These are phyloP conservation scores for Umbelopsis sp. DNA, from an alignment of 192 early-diverging fungal species.

Conservation along the genomic window DNA sequence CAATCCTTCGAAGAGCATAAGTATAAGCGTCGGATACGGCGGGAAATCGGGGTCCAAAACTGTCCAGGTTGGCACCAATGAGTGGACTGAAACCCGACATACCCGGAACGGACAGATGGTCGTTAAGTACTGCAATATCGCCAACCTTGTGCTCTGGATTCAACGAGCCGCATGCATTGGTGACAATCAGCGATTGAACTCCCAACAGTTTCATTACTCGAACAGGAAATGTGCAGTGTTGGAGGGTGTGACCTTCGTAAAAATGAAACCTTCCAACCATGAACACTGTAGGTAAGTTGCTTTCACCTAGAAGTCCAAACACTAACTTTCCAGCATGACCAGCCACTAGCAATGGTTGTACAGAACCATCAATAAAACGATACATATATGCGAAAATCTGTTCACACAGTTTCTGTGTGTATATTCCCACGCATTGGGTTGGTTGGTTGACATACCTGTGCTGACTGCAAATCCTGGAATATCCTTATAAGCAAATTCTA, in stretches of 20 bases:
- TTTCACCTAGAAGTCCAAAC: constrained; percentile 78
- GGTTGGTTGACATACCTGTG: constrained; percentile 71
- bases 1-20: constrained; percentile 70
- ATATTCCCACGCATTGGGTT: background rate
- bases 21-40: constrained; percentile 85
- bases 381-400: background rate
- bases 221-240: constrained; percentile 82
- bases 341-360: constrained; percentile 46
- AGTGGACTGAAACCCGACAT: constrained; percentile 78
- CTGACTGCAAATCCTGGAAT: constrained; percentile 86
- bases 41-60: constrained; percentile 87
- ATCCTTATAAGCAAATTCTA: constrained; percentile 72
- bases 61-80: constrained; percentile 79
- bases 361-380: background rate
- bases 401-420: background rate
- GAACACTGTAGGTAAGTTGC: constrained; percentile 64
- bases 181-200: constrained; percentile 76
- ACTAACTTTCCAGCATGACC: constrained; percentile 83
- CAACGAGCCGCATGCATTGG: constrained; percentile 85
- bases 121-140: constrained; percentile 79
- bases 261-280: constrained; percentile 91
- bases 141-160: constrained; percentile 78
- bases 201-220: constrained; percentile 86
- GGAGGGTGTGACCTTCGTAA: constrained; percentile 86
- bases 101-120: constrained; percentile 79